phyloP scores from a whole-genome alignment of 441 rosid genomes.

The Croton setiger region DNA sequence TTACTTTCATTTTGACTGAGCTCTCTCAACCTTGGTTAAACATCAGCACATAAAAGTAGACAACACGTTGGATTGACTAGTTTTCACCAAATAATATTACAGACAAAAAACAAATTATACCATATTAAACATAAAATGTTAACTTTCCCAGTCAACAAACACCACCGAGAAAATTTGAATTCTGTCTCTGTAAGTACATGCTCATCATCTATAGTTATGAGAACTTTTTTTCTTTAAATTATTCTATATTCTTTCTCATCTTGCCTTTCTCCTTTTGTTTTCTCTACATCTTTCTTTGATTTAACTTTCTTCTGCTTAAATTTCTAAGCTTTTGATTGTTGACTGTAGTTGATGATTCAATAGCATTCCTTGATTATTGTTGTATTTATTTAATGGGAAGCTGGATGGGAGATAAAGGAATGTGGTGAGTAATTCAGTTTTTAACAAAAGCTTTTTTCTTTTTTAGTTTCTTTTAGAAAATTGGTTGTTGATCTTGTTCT shows the following conservation, averaged over 20 bases:
- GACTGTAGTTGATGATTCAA: not conserved
- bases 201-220: not conserved
- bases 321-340: constrained; percentile 1
- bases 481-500: constrained; percentile 20
- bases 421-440: constrained; percentile 10
- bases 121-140: not conserved
- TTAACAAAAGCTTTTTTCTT: not conserved
- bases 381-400: constrained; percentile 12
- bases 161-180: constrained; percentile 21
- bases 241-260: not conserved
- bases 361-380: constrained; percentile 15
- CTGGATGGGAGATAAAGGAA: constrained; percentile 1
- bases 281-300: constrained; percentile 10
- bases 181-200: constrained; percentile 18
- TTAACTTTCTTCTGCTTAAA: constrained; percentile 16
- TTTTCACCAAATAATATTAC: not conserved
- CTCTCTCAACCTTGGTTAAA: not conserved
- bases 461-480: not conserved
- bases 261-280: not conserved
- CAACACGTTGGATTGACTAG: not conserved
- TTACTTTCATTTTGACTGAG: not conserved
- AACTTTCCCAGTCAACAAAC: constrained; percentile 36
- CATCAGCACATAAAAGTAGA: not conserved
- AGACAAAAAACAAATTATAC: not conserved
- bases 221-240: not conserved